Evolutionary conservation across 495 filamentous ascomycete genomes (phyloP), one percentile per base, ranked within the genome.

Genomic region (Evansstolkia leycettana): DNA sequence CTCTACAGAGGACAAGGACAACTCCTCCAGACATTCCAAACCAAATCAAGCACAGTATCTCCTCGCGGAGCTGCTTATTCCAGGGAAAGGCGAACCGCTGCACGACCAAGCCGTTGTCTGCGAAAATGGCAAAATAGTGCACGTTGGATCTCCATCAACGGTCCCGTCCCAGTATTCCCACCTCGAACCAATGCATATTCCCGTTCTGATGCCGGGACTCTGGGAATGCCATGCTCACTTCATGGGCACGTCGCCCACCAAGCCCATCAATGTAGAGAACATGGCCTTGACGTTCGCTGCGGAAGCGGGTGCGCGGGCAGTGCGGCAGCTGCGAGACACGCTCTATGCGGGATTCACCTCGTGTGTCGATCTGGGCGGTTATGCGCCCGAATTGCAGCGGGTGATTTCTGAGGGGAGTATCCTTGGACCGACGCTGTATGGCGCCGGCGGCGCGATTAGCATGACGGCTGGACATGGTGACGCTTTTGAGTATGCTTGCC

Each of bases 181-280:
- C 3, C 20, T 32, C 8, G 26, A 28, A 25, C 33, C 34, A 3
- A 48, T 42, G 40, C 27, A 32, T 2, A 53, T 67, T 3, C 58
- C 62, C 0, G 55, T 60, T 20, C 45, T 67, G 15, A 68, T 73
- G 63, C 69, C 69, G 6, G 69, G 69, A 2, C 48, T 73, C 6
- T 73, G 69, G 69, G 69, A 73, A 37, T 59, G 53, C 34, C 69
- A 73, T 45, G 52, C 46, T 14, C 69, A 73, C 41, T 70, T 62
- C 40, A 10, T 43, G 4, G 50, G 55, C 39, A 33, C 35, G 5
- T 28, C 31, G 12, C 25, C 36, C 14, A 17, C 28, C 14, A 32
- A 13, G 12, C 25, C 36, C 17, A 23, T 30, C 14, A 32, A 13
- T 9, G 35, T 44, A 30, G 27, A 39, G 12, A 27, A 24, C 4